These are phyloP conservation scores for Moricandia arvensis DNA, from an alignment of 345 rosid genomes.

Conservation along the genomic window DNA sequence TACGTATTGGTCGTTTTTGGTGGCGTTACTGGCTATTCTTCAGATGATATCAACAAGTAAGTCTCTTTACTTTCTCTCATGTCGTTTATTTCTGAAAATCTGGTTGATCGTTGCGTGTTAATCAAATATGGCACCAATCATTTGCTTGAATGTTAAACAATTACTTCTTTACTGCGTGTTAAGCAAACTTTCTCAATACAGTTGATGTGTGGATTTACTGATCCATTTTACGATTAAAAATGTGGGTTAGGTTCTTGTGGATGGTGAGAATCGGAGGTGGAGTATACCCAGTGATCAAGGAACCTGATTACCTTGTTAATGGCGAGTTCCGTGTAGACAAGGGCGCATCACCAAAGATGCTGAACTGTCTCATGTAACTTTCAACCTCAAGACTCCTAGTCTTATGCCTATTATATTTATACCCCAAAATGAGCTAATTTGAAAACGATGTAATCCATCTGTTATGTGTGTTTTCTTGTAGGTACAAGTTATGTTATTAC, in stretches of 20 bases:
- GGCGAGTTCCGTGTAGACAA: conserved; percentile 99
- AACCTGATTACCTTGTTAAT: conserved; percentile 95
- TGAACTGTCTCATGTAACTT: conserved; percentile 98
- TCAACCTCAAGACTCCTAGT: neutral
- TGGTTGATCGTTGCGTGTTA: neutral
- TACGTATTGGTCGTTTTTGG: conserved; percentile 97
- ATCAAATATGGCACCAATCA: neutral
- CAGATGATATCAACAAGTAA: conserved; percentile 99
- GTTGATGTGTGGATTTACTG: conserved; percentile 16
- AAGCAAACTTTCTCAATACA: neutral
- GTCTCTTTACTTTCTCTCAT: no score
- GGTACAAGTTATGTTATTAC: conserved; percentile 96
- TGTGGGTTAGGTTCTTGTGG: conserved; percentile 79
- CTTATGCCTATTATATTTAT: no score
- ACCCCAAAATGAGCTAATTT: neutral
- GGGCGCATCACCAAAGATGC: conserved; percentile 96
- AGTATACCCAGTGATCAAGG: conserved; percentile 95
- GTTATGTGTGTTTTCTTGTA: conserved; percentile 14
- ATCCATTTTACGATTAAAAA: neutral
- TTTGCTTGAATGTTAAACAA: neutral
- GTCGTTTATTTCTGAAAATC: neutral
- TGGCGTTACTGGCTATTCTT: conserved; percentile 97
- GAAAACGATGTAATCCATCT: conserved; percentile 5
- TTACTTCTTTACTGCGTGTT: neutral
- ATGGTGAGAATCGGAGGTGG: conserved; percentile 99